Conservation (phyloP, 169 alveolate genomes). For the Plasmodium inui region DNA sequence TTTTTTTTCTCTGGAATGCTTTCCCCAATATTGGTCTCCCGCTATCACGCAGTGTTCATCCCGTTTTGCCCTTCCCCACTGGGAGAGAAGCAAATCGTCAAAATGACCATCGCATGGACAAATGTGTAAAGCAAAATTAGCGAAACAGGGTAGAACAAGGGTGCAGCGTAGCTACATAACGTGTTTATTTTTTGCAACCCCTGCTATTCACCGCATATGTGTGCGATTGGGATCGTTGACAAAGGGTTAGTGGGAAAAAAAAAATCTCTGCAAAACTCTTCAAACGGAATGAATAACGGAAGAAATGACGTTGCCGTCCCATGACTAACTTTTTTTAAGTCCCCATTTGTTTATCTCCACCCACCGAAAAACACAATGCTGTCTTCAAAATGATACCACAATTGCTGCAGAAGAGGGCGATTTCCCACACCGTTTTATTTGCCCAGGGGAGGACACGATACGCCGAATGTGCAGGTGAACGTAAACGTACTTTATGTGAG, state of each 20-base stretch:
- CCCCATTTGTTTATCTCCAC: neutral
- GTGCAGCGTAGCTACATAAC: neutral
- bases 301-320: neutral
- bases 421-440: slow-evolving; percentile 11
- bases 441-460: neutral
- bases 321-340: neutral
- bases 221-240: neutral
- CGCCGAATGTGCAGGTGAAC: slow-evolving; percentile 7
- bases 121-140: neutral
- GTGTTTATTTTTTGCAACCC: neutral
- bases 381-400: slow-evolving; percentile 32
- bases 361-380: slow-evolving; percentile 2
- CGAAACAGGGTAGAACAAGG: neutral
- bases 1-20: neutral
- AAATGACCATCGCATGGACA: neutral
- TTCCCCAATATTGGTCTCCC: neutral
- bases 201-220: neutral
- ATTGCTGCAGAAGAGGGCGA: neutral
- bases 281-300: neutral
- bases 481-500: neutral
- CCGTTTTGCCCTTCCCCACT: neutral
- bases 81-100: neutral
- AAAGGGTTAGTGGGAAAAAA: neutral
- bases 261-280: neutral
- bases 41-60: neutral